These are phyloP conservation scores for Epichloe sp. DNA, from an alignment of 2,329 filamentous ascomycete species.

Conservation along the genomic window DNA sequence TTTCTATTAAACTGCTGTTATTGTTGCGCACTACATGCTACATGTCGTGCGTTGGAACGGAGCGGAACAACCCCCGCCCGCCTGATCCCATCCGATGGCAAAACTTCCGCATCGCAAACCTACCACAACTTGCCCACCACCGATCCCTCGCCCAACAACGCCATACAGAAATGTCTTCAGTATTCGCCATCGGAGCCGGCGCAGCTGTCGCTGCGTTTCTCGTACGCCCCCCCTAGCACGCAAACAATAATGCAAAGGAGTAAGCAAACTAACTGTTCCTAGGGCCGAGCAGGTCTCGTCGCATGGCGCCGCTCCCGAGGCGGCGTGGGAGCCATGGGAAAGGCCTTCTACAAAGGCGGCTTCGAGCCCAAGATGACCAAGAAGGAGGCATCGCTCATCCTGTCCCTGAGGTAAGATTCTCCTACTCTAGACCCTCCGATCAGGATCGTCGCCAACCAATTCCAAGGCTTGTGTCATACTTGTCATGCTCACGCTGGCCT, in stretches of 20 bases:
- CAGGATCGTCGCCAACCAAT: too few species aligned
- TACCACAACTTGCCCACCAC: neutral
- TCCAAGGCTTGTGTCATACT: too few species aligned
- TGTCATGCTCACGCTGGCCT: neutral
- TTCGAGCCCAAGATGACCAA: constrained; percentile 93
- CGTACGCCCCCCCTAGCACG: constrained; percentile 18
- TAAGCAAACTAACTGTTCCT: constrained; percentile 3
- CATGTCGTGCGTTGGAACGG: constrained; percentile 2
- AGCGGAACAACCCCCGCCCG: constrained; percentile 9
- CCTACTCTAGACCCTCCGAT: too few species aligned
- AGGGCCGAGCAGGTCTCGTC: constrained; percentile 88
- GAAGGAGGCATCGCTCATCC: constrained; percentile 78
- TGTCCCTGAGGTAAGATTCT: constrained; percentile 64
- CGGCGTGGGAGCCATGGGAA: constrained; percentile 66
- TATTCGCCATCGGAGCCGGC: constrained; percentile 33
- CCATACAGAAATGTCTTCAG: constrained; percentile 24
- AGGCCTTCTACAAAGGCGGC: constrained; percentile 96
- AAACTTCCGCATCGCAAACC: constrained; percentile 12
- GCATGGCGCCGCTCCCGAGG: constrained; percentile 74
- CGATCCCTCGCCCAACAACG: neutral
- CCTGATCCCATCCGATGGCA: constrained; percentile 13
- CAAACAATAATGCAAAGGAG: neutral
- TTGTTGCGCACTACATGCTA: neutral
- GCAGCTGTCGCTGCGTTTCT: constrained; percentile 39
- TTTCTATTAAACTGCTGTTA: neutral